A percentile compares a stretch with the other conserved stretches of the same genome.
These are phyloP conservation scores for Fragaria vesca DNA, from an alignment of 306 rosid genomes.

Conservation along the genomic window DNA sequence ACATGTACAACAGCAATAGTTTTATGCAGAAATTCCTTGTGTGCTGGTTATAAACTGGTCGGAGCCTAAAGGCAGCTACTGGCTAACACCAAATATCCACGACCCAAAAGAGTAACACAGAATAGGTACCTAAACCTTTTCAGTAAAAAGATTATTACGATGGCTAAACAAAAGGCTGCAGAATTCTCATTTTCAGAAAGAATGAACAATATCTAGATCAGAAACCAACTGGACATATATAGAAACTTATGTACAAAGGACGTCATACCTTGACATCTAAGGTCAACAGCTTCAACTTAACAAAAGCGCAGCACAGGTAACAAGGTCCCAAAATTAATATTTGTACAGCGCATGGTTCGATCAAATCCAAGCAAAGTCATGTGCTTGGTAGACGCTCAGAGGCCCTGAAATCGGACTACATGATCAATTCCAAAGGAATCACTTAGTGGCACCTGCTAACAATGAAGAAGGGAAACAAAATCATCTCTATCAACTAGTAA, in stretches of 20 bases:
- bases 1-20: too few relatives aligned
- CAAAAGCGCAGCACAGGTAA: not conserved
- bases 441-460: not conserved
- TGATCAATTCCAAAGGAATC: not conserved
- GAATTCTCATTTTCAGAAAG: not conserved
- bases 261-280: not conserved
- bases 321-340: not conserved
- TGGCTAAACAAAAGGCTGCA: not conserved
- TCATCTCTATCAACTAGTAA: not conserved
- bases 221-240: not conserved
- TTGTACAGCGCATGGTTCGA: not conserved
- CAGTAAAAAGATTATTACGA: not conserved
- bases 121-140: too few relatives aligned
- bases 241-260: not conserved
- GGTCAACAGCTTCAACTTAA: not conserved
- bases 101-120: too few relatives aligned
- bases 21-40: too few relatives aligned
- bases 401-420: not conserved
- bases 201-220: not conserved
- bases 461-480: too few relatives aligned
- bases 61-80: too few relatives aligned
- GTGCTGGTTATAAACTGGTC: too few relatives aligned
- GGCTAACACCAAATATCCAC: too few relatives aligned
- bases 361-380: not conserved
- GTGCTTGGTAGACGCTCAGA: not conserved